Evolutionary conservation across 2,329 filamentous ascomycete species (phyloP), one percentile per base, ranked within the genome.

Genomic region (Claviceps quebecensis): DNA sequence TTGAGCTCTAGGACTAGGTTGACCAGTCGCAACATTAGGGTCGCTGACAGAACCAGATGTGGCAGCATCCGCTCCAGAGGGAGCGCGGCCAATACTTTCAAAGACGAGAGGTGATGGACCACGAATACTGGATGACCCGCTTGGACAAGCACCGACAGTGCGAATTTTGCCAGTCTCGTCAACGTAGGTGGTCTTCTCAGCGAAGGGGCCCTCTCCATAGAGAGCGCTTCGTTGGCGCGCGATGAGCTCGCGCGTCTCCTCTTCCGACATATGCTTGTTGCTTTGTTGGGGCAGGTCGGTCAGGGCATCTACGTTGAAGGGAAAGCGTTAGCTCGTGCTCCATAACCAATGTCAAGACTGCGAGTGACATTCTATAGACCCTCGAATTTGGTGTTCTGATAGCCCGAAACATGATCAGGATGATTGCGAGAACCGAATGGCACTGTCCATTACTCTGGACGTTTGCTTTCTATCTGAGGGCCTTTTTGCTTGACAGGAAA

Each of bases 181-280:
- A 48, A 81, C 74, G 61, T 84, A 84, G 57, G 73, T 75, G 56
- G 73, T 75, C 58, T 78, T 80, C 58, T 84, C 82, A 63, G 84
- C 81, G 65, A 87, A 84, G 49, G 77, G 67, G 11, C 75, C 75
- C 64, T 87, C 87, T 65, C 89, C 88, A 69, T 97, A 98, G 58
- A 98, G 73, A 57, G 91, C 90, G 69, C 85, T 90, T 69, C 94
- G 89, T 72, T 97, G 93, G 64, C 91, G 90, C 60, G 90, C 87
- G 69, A 97, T 95, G 67, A 97, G 77, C 61, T 97, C 91, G 61
- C 91, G 88, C 61, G 91, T 91, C 64, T 95, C 90, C 62, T 96
- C 90, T 73, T 97, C 93, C 65, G 85, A 94, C 85, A 95, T 86
- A 64, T 74, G 83, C 75, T 96, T 96, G 75, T 75, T 78, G 51